phyloP scores from a whole-genome alignment of 148 eudicot species.

The Fagopyrum esculentum region DNA sequence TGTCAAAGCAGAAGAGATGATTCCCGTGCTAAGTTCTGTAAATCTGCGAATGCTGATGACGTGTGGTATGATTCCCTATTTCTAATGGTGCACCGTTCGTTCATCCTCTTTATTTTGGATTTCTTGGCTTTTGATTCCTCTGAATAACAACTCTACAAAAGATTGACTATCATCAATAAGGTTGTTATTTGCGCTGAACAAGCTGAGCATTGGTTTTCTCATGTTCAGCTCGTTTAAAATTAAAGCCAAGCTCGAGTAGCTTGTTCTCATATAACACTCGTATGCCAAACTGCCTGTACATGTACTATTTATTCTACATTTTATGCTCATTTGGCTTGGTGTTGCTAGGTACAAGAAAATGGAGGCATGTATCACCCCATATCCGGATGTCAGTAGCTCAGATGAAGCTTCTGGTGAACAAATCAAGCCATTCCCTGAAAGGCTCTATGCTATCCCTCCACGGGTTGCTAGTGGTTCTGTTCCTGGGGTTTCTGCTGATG shows the following conservation, averaged over 20 bases:
- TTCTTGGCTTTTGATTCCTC: not conserved
- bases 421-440: conserved; percentile 76
- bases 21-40: conserved; percentile 49
- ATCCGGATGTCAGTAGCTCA: conserved; percentile 20
- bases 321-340: not conserved
- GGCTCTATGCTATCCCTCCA: conserved; percentile 78
- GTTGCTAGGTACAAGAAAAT: conserved; percentile 85
- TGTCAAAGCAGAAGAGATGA: conserved; percentile 51
- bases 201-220: too few relatives aligned
- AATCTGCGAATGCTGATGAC: conserved; percentile 50
- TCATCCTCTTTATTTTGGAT: not conserved
- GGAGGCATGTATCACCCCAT: conserved; percentile 78
- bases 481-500: conserved; percentile 62
- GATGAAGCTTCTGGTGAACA: conserved; percentile 28
- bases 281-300: too few relatives aligned
- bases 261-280: too few relatives aligned
- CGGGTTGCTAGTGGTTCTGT: conserved; percentile 73
- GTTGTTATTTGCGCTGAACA: too few relatives aligned
- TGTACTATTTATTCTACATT: too few relatives aligned
- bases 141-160: too few relatives aligned
- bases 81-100: not conserved
- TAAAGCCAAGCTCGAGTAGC: too few relatives aligned
- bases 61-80: conserved; percentile 55
- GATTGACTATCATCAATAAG: too few relatives aligned
- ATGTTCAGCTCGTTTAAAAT: too few relatives aligned